Percentiles rank a stretch among this genome's conserved stretches.
Conservation (phyloP, 306 rosid genomes). For the Vachellia pachyceras region DNA sequence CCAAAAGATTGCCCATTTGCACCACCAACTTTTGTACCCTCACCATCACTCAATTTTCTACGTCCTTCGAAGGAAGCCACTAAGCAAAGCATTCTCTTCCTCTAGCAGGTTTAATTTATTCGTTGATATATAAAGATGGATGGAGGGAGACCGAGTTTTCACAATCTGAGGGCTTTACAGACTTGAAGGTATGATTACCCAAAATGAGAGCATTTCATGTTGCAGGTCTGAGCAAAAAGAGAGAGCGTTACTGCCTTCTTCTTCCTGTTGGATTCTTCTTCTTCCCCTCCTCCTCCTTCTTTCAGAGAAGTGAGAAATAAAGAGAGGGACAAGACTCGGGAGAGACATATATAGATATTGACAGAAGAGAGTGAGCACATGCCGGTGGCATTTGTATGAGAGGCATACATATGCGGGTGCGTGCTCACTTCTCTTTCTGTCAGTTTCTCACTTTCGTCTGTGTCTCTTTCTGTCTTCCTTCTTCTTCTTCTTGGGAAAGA, state of each 20-base stretch:
- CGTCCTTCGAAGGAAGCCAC: no score
- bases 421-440: constrained; percentile 65
- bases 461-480: background rate
- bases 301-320: background rate
- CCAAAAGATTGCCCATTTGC: no score
- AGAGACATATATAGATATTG: constrained; percentile 30
- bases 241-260: background rate
- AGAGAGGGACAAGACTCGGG: no score
- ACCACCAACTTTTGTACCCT: no score
- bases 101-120: no score
- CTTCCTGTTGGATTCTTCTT: background rate
- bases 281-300: no score
- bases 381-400: constrained; percentile 54
- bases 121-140: no score
- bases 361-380: constrained; percentile 86
- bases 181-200: no score
- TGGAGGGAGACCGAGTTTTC: no score
- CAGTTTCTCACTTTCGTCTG: constrained; percentile 37
- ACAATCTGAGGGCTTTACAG: no score
- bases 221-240: constrained; percentile 24
- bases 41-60: no score
- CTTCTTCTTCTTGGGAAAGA: background rate
- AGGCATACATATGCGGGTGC: constrained; percentile 46
- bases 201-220: constrained; percentile 12
- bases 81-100: no score